phyloP scores from a whole-genome alignment of 495 filamentous ascomycete genomes.

The Darksidea phi region DNA sequence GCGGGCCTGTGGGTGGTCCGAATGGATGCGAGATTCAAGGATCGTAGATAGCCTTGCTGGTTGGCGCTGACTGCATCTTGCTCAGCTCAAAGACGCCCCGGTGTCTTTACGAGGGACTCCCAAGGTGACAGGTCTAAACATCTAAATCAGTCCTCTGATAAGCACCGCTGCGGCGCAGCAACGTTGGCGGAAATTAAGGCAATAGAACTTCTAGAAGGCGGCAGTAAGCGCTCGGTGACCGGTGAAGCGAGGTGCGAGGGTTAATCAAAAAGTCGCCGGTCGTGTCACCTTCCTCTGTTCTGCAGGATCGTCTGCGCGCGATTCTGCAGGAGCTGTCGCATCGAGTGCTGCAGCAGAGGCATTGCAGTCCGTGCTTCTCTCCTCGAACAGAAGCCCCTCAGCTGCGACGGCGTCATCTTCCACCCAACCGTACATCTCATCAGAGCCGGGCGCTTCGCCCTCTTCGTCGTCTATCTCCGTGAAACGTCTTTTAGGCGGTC shows the following conservation, averaged over 20 bases:
- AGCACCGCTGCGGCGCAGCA: constrained; percentile 6
- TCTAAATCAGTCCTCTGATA: not conserved
- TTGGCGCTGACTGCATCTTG: constrained; percentile 18
- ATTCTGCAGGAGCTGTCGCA: constrained; percentile 15
- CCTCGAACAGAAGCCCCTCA: constrained; percentile 32
- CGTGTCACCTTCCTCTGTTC: constrained; percentile 12
- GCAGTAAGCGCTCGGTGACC: not conserved
- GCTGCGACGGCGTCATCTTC: constrained; percentile 37
- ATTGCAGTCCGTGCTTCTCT: not conserved
- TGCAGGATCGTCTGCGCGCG: constrained; percentile 18
- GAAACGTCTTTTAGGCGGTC: constrained; percentile 30
- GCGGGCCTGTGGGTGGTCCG: constrained; percentile 21
- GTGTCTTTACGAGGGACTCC: not conserved
- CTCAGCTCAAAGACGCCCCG: not conserved
- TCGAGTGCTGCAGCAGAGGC: constrained; percentile 20
- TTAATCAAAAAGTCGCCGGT: constrained; percentile 1
- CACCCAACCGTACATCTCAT: constrained; percentile 35
- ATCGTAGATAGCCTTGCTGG: constrained; percentile 7
- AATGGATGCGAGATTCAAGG: constrained; percentile 20
- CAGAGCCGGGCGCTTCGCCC: constrained; percentile 27
- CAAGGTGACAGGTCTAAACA: not conserved
- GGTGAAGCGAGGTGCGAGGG: not conserved
- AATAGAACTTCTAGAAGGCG: not conserved
- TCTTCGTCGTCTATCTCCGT: constrained; percentile 37
- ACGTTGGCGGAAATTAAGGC: not conserved